Evolutionary conservation across 768 basidiomycete species (phyloP).

Genomic region (Cystobasidiopsis lactophilus): DNA sequence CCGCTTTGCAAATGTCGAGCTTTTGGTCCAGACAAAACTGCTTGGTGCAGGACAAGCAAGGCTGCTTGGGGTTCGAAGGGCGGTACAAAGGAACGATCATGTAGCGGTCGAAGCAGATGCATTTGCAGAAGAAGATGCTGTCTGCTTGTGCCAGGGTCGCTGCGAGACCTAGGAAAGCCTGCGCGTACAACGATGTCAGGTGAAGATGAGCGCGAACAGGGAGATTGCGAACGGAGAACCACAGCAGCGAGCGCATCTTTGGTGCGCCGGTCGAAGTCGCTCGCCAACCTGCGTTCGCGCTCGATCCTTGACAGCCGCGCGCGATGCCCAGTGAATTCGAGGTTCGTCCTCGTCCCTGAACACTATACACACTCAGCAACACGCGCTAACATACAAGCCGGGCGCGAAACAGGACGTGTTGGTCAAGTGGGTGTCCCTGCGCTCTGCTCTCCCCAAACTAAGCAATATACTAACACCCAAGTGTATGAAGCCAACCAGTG

Average conservation of each 20-base stretch:
- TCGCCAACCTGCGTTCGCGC: too few relatives aligned
- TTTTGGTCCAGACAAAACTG: slow-evolving; percentile 30
- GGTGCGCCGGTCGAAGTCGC: too few relatives aligned
- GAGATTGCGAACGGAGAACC: too few relatives aligned
- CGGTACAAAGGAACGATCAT: slow-evolving; percentile 27
- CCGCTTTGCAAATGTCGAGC: slow-evolving; percentile 25
- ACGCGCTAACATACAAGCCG: too few relatives aligned
- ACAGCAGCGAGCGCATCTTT: too few relatives aligned
- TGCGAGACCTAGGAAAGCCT: slow-evolving; percentile 3
- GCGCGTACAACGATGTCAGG: not conserved
- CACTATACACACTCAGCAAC: too few relatives aligned
- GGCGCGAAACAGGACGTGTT: not conserved
- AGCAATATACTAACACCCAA: not conserved
- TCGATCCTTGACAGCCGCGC: too few relatives aligned
- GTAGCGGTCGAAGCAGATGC: slow-evolving; percentile 27
- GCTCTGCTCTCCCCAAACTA: too few relatives aligned
- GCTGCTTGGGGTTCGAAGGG: slow-evolving; percentile 25
- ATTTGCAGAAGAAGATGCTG: slow-evolving; percentile 17
- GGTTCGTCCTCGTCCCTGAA: not conserved
- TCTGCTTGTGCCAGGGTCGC: not conserved
- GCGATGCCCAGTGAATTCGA: too few relatives aligned
- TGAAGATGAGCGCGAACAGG: not conserved
- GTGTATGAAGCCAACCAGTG: slow-evolving; percentile 90
- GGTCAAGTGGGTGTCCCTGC: not conserved
- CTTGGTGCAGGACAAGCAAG: slow-evolving; percentile 27